Percentiles rank a stretch among this genome's conserved stretches.
These are phyloP conservation scores for Myriosclerotinia curreyana DNA, from an alignment of 2,329 filamentous ascomycete species.

Conservation along the genomic window DNA sequence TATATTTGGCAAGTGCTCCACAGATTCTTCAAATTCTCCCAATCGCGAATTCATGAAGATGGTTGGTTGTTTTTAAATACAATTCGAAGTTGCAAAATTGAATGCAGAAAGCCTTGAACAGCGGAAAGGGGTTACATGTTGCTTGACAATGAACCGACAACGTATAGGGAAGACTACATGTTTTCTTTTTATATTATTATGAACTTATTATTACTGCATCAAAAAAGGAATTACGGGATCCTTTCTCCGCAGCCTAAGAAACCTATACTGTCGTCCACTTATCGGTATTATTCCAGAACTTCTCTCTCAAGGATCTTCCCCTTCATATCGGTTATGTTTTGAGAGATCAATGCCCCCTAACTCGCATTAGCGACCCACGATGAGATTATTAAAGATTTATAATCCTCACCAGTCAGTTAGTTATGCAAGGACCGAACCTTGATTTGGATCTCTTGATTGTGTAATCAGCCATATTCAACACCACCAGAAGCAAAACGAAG, in stretches of 20 bases:
- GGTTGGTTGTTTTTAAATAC: not conserved
- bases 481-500: not conserved
- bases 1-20: not conserved
- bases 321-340: not conserved
- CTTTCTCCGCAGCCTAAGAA: not conserved
- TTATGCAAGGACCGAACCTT: not conserved
- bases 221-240: not conserved
- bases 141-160: not conserved
- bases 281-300: not conserved
- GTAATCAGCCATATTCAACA: not conserved
- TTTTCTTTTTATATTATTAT: not conserved
- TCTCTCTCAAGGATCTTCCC: not conserved
- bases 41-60: no score
- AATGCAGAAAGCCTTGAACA: not conserved
- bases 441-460: not conserved
- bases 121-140: not conserved
- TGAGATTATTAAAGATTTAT: not conserved
- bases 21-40: not conserved
- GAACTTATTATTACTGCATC: no score
- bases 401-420: not conserved
- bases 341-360: not conserved
- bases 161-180: not conserved
- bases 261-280: not conserved
- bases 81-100: not conserved
- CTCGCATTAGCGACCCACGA: not conserved